Conservation (phyloP, 495 filamentous ascomycete species). For the Trichocladium antarcticum region DNA sequence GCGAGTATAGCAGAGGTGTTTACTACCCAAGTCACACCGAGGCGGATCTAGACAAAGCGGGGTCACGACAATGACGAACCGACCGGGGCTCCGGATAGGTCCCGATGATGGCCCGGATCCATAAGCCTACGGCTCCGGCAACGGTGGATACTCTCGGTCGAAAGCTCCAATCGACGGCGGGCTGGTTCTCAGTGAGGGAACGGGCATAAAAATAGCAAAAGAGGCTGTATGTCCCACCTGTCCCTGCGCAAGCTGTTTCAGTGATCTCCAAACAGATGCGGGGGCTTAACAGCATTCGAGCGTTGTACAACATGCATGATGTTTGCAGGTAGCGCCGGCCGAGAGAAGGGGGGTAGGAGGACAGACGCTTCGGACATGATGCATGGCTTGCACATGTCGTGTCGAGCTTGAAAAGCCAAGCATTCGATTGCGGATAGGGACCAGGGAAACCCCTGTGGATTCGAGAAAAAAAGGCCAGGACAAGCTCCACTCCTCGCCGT, state of each 20-base stretch:
- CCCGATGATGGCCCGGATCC: not conserved
- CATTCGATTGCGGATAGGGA: too few relatives aligned
- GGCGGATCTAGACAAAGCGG: too few relatives aligned
- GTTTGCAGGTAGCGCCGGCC: conserved; percentile 6
- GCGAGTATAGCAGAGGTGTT: not conserved
- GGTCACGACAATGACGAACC: too few relatives aligned
- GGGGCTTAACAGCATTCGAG: not conserved
- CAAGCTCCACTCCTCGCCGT: conserved; percentile 3
- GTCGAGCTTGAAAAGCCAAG: too few relatives aligned
- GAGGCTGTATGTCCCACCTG: too few relatives aligned
- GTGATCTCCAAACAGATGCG: conserved; percentile 10
- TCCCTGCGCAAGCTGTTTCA: conserved; percentile 3
- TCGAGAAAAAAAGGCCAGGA: conserved; percentile 10
- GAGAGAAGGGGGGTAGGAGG: conserved; percentile 10
- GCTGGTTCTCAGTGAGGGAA: too few relatives aligned
- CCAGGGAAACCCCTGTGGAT: not conserved
- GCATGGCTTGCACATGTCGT: too few relatives aligned
- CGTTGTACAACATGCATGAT: not conserved
- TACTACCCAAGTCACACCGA: too few relatives aligned
- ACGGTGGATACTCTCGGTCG: too few relatives aligned
- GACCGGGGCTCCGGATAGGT: too few relatives aligned
- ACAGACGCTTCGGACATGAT: conserved; percentile 18
- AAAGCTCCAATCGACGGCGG: too few relatives aligned
- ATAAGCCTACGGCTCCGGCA: not conserved
- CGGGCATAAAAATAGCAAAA: too few relatives aligned